A percentile compares a stretch with the other conserved stretches of the same genome.
Conservation (phyloP, 257 asterid genomes). For the Leptodermis oblonga region DNA sequence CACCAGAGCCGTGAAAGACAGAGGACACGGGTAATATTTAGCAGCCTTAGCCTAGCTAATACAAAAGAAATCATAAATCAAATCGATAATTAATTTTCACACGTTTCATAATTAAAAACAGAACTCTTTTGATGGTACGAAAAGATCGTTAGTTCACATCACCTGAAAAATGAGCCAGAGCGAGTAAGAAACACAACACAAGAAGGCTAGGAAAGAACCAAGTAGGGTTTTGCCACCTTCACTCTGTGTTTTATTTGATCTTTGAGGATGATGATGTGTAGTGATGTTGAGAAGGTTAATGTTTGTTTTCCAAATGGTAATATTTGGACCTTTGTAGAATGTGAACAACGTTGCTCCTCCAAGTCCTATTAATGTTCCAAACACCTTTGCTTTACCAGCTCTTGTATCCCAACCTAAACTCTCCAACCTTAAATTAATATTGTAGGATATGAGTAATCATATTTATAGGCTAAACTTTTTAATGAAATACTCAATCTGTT, state of each 20-base stretch:
- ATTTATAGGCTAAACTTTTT: too few species aligned
- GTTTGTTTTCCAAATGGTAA: constrained; percentile 40
- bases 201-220: constrained; percentile 47
- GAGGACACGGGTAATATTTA: neutral
- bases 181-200: constrained; percentile 45
- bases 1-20: constrained; percentile 11
- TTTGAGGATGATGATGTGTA: constrained; percentile 13
- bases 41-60: constrained; percentile 1
- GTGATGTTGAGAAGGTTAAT: constrained; percentile 42
- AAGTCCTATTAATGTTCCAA: constrained; percentile 58
- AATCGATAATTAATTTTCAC: too few species aligned
- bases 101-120: too few species aligned
- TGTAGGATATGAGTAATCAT: too few species aligned
- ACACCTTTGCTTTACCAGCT: constrained; percentile 67
- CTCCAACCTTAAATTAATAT: constrained; percentile 56
- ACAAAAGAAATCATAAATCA: too few species aligned
- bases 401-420: constrained; percentile 45
- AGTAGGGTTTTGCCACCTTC: constrained; percentile 24
- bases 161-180: constrained; percentile 72
- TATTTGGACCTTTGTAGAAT: constrained; percentile 56
- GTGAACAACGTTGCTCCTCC: constrained; percentile 84
- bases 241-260: neutral
- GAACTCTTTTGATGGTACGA: too few species aligned
- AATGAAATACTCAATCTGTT: too few species aligned
- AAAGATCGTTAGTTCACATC: neutral